Base-by-base conservation (phyloP, 116 monocot species). In the Papilionanthe hybrid region DNA sequence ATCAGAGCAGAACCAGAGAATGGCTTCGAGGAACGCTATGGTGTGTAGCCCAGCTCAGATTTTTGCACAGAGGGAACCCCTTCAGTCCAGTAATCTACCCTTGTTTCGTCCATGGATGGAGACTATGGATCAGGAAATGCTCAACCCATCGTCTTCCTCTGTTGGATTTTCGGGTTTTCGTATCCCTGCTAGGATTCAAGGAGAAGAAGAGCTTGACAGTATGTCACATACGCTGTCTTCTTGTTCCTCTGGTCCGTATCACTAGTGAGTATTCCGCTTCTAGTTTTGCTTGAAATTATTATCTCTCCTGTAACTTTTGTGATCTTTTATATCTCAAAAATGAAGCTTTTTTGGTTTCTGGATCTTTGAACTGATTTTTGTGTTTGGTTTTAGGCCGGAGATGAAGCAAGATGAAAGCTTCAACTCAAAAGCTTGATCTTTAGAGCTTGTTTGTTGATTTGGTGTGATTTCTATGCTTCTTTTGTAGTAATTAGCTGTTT, bases 51-150 rank as follows among this genome's bases (percentile, higher is more conserved):
- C 89, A 20, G 74, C 80, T 86, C 91, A 91, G 87, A 67, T 92
- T 71, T 79, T 82, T n/a, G 55, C 91, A 75, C 98, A 94, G 91
- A 93, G 98, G 98, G 98, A 88, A 89, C 87, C 98, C 98, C 98
- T 98, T 96, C 96, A 96, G 96, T 96, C 96, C 96, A 96, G 94
- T 92, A 89, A 86, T 77, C 69, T 86, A 48, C 83, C 91, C 72
- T 80, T 78, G 23, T 27, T 80, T 53, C 87, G 83, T 50, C 76
- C 13, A 67, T 81, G 5, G 76, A 73, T 50, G 81, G 78, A 25
- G 15, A 65, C 53, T 15, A 53, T 23, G 67, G 88, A 42, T 53
- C 53, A 15, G 53, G 53, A 53, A 53, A 15, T 15, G 12, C 53
- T 15, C 53, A 15, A 53, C 17, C 53, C 53, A 53, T 53, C 53